A percentile compares a stretch with the other conserved stretches of the same genome.
Conservation (phyloP, 495 filamentous ascomycete species). For the Lasiosphaeria hispida region DNA sequence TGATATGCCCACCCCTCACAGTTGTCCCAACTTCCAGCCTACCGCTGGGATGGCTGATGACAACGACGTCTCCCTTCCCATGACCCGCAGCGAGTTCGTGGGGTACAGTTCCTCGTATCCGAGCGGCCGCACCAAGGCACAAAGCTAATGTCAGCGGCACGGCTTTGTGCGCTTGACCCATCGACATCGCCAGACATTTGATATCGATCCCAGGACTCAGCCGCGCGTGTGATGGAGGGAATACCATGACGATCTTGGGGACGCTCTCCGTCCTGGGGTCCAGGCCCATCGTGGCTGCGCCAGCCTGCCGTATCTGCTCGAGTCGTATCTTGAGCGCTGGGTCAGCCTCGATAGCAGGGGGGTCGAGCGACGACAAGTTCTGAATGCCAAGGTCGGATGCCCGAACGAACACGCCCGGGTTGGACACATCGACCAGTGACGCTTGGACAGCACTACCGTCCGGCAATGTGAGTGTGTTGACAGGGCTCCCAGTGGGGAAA, state of each 20-base stretch:
- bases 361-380: constrained; percentile 43
- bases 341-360: constrained; percentile 51
- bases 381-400: constrained; percentile 51
- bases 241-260: constrained; percentile 66
- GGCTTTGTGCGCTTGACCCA: constrained; percentile 63
- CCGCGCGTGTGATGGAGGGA: constrained; percentile 27
- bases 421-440: constrained; percentile 57
- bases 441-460: constrained; percentile 52
- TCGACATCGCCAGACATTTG: constrained; percentile 45
- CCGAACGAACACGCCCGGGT: constrained; percentile 64
- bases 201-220: constrained; percentile 39
- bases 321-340: constrained; percentile 48
- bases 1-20: constrained; percentile 39
- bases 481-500: constrained; percentile 60
- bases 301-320: constrained; percentile 60
- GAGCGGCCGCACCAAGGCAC: constrained; percentile 58
- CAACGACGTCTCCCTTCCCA: constrained; percentile 36
- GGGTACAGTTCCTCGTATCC: constrained; percentile 49
- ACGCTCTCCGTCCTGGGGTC: constrained; percentile 54
- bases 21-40: constrained; percentile 54
- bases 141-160: constrained; percentile 61
- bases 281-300: constrained; percentile 63
- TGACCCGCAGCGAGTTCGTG: constrained; percentile 30
- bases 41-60: constrained; percentile 62
- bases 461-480: constrained; percentile 53